Evolutionary conservation across 371 early-diverging fungal genomes (phyloP), one percentile per base, ranked within the genome.

Genomic region (Dinochytrium kinnereticum): DNA sequence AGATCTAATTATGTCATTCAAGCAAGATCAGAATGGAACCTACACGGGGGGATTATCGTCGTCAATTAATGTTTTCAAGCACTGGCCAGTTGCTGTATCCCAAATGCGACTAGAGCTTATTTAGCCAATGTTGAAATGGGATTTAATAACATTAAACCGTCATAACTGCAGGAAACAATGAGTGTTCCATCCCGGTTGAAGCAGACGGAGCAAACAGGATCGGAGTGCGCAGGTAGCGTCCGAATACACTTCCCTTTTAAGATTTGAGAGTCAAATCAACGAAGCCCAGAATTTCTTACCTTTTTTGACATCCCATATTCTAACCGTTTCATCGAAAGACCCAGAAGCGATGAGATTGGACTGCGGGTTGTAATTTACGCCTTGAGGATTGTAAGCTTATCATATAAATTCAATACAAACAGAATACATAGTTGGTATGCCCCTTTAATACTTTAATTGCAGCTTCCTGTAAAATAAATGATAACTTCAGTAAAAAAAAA

Each of bases 171-270:
- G 1, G 95, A 95, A 1, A 95, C 98, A 71, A 98, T 93, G 88
- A 96, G 91, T 1, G 96, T 93, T 30, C 99, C 98, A 81, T 98
- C 99, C 68, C 96, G 88, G 82, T 96, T 96, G 76, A 98, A 98
- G 78, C 95, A 94, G 1, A 96, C 95, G 1, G 95, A 92, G 33
- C 96, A 90, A 24, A 98, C 98, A 10, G 98, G 98, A 74, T 98
- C 98, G 37, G 96, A 94, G 82, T 98, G 98, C 19, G 96, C 98
- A 19, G 94, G 94, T 55, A 98, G 84, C 0, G 91, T 91, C 76
- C 91, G 94, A 76, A 96, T 88, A 76, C 95, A 98, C 81, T 93
- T 91, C 19, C 83, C 85, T 80, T 28, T 13, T 19, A 24, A 13
- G 19, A 61, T 26, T 34, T 34, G 31, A 7, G 28, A 26, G 49